phyloP scores from a whole-genome alignment of 2,329 filamentous ascomycete genomes.

The Tolypocladium endophyticum region DNA sequence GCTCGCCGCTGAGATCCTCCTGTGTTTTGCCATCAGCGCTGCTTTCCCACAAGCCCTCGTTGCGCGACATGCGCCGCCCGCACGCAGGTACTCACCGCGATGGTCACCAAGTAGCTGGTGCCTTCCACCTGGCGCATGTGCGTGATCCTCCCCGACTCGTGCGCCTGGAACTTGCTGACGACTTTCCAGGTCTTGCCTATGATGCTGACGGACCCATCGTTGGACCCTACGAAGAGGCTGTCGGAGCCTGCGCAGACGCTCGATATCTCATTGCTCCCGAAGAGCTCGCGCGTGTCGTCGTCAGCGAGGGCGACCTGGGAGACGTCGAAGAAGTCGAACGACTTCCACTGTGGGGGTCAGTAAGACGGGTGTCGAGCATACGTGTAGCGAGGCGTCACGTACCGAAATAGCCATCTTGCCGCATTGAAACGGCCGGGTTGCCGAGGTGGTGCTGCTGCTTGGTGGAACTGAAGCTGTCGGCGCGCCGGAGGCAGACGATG shows the following conservation, averaged over 20 bases:
- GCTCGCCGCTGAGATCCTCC: conserved; percentile 82
- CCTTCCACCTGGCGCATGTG: conserved; percentile 89
- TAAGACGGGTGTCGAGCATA: not conserved
- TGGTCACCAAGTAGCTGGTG: conserved; percentile 75
- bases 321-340: conserved; percentile 98
- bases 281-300: conserved; percentile 65
- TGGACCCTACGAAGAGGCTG: conserved; percentile 78
- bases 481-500: not conserved
- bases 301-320: conserved; percentile 70
- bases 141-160: conserved; percentile 70
- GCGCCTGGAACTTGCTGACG: conserved; percentile 74
- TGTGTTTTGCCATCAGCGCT: conserved; percentile 16
- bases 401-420: conserved; percentile 15
- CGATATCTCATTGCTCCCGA: conserved; percentile 75
- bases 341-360: conserved; percentile 67
- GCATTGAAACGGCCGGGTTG: conserved; percentile 5
- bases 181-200: conserved; percentile 82
- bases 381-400: not conserved
- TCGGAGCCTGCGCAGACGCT: conserved; percentile 80
- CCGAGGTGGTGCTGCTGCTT: not conserved
- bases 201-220: conserved; percentile 79
- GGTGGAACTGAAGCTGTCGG: not conserved
- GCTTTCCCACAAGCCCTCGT: not conserved
- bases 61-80: not conserved
- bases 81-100: conserved; percentile 39